Evolutionary conservation across 129 eudicot species (phyloP), one percentile per base, ranked within the genome.

Genomic region (Flaveria ramosissima): DNA sequence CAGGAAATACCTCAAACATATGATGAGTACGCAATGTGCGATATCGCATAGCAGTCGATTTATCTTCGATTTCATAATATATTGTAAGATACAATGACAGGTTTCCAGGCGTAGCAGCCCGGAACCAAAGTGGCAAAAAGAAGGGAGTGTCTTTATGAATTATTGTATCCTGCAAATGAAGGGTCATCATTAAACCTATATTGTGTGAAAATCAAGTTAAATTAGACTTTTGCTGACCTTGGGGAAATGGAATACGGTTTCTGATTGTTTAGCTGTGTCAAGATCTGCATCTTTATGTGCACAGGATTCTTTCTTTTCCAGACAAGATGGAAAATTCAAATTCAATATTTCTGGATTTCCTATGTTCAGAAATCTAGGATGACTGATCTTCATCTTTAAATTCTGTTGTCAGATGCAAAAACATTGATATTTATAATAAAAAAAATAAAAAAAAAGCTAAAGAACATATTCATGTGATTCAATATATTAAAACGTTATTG

Each of bases 91-190:
- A 84, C 80, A 94, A 75, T 20, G 99, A 85, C 60, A 80, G 62
- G 26, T 75, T 85, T 57, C 99, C 99, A 45, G 91, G 90, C 73
- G 91, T 81, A 55, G 97, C 99, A 72, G 99, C 97, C 82, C 97
- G 78, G 71, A 94, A 85, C 97, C 97, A 94, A 43, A 94, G 86
- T 48, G 99, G 99, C 90, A 90, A 83, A 68, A 75, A 60, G 71
- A 94, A 82, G 53, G 97, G 93, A 47, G 77, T 76, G 47, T 72
- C 87, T 70, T 82, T 78, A 17, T 85, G 78, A 73, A 89, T 78
- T 41, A 65, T 68, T 8, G 86, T 82, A 68, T 83, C 86, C 98
- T 93, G 77, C 48, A 77, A 77, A 75, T 16, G 24, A 47, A 65
- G 36, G 50, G 50, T 81, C 59, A 26, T 55, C 56, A 42, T 10